These are phyloP conservation scores for Torulaspora quercuum DNA, from an alignment of 805 yeast genomes.

Conservation along the genomic window DNA sequence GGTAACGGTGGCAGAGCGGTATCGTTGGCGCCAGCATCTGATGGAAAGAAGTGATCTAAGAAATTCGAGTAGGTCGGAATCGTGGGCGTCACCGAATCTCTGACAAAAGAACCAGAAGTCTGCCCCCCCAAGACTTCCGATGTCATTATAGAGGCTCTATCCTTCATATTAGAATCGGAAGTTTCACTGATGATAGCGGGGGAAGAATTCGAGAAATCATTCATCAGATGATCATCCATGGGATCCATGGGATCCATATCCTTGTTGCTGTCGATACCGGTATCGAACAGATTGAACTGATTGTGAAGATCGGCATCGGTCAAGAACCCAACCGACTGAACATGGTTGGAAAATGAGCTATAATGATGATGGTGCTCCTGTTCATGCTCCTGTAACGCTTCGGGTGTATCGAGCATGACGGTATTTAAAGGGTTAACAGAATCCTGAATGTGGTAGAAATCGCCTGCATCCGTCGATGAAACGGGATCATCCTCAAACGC, in stretches of 20 bases:
- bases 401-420: constrained; percentile 6
- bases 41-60: constrained; percentile 12
- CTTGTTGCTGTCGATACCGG: neutral
- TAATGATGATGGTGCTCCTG: constrained; percentile 7
- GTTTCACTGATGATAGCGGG: constrained; percentile 10
- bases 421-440: constrained; percentile 10
- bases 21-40: constrained; percentile 1
- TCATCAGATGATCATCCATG: constrained; percentile 12
- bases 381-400: constrained; percentile 2
- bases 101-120: constrained; percentile 6
- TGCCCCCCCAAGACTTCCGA: constrained; percentile 12
- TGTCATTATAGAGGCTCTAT: constrained; percentile 6
- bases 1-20: too few relatives aligned
- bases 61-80: constrained; percentile 9
- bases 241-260: constrained; percentile 6
- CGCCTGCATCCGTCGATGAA: neutral
- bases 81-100: constrained; percentile 6
- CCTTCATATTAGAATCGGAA: constrained; percentile 3
- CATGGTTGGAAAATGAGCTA: constrained; percentile 20
- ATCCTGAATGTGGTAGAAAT: constrained; percentile 2
- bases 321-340: constrained; percentile 19
- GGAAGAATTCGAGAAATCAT: constrained; percentile 10
- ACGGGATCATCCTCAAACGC: constrained; percentile 1
- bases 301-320: constrained; percentile 9
- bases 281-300: constrained; percentile 11